phyloP scores from a whole-genome alignment of 2,329 filamentous ascomycete species.

The Talaromyces amestolkiae region DNA sequence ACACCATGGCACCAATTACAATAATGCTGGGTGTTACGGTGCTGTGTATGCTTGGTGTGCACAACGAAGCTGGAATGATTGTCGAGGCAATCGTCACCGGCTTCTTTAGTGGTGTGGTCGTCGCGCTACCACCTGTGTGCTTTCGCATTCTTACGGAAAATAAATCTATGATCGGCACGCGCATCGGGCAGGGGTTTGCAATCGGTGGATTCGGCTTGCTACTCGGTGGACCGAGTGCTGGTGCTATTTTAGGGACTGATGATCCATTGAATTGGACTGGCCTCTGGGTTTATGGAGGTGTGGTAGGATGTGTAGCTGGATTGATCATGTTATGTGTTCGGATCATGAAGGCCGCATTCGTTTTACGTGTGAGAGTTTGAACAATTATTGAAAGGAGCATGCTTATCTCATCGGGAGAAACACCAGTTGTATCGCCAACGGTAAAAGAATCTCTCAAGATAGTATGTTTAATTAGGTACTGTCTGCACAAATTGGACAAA shows the following conservation, averaged over 20 bases:
- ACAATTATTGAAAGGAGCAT: neutral
- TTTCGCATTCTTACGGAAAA: conserved; percentile 34
- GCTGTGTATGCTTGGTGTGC: conserved; percentile 26
- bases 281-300: conserved; percentile 34
- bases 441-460: neutral
- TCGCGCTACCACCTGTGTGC: conserved; percentile 35
- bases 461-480: neutral
- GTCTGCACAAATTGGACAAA: neutral
- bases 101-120: conserved; percentile 42
- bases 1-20: conserved; percentile 39
- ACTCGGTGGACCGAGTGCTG: conserved; percentile 50
- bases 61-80: conserved; percentile 26
- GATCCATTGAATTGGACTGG: conserved; percentile 33
- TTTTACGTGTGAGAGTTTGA: neutral
- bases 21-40: conserved; percentile 22
- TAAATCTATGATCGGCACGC: conserved; percentile 50
- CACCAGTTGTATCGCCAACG: neutral
- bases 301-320: conserved; percentile 20
- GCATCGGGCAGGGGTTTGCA: conserved; percentile 54
- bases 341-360: conserved; percentile 11
- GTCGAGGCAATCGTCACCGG: conserved; percentile 38
- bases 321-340: conserved; percentile 11
- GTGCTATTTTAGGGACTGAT: conserved; percentile 43
- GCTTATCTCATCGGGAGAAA: neutral
- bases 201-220: conserved; percentile 46